Conservation (phyloP, 345 rosid genomes). For the Limnanthes douglasii region DNA sequence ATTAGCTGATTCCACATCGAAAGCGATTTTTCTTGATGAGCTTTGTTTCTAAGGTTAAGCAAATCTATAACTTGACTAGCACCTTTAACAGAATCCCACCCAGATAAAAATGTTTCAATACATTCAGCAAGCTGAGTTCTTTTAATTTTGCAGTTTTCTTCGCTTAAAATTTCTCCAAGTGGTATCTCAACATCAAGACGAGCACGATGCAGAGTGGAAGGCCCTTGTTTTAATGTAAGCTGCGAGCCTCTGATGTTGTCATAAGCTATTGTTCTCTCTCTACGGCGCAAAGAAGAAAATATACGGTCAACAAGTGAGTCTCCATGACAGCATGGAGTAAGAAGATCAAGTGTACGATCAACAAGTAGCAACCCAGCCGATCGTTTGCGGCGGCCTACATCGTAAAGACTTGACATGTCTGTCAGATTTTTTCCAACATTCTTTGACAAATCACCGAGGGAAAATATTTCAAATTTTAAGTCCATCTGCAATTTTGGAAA, state of each 20-base stretch:
- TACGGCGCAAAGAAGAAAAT: slow-evolving; percentile 64
- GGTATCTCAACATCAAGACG: slow-evolving; percentile 75
- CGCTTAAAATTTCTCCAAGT: slow-evolving; percentile 39
- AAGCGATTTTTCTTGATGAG: slow-evolving; percentile 15
- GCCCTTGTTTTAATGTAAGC: slow-evolving; percentile 28
- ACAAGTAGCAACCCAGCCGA: slow-evolving; percentile 79
- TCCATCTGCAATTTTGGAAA: slow-evolving; percentile 63
- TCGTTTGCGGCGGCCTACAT: slow-evolving; percentile 90
- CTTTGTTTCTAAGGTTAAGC: slow-evolving; percentile 15
- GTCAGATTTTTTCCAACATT: slow-evolving; percentile 84
- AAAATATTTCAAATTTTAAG: slow-evolving; percentile 88
- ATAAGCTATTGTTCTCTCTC: slow-evolving; percentile 30
- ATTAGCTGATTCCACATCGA: slow-evolving; percentile 23
- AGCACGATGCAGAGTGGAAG: slow-evolving; percentile 33
- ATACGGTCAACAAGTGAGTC: slow-evolving; percentile 87
- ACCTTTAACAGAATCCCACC: slow-evolving; percentile 45
- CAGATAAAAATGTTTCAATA: slow-evolving; percentile 48
- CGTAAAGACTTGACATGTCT: slow-evolving; percentile 97
- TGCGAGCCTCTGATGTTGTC: slow-evolving; percentile 29
- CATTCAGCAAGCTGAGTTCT: slow-evolving; percentile 32
- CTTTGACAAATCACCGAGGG: slow-evolving; percentile 82
- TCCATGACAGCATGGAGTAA: slow-evolving; percentile 85
- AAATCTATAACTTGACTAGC: slow-evolving; percentile 20
- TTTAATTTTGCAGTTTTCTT: slow-evolving; percentile 26
- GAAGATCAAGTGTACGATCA: slow-evolving; percentile 89